Percentiles rank a stretch among this genome's conserved stretches.
Conservation (phyloP, 495 filamentous ascomycete genomes). For the Aspergillus panamensis region DNA sequence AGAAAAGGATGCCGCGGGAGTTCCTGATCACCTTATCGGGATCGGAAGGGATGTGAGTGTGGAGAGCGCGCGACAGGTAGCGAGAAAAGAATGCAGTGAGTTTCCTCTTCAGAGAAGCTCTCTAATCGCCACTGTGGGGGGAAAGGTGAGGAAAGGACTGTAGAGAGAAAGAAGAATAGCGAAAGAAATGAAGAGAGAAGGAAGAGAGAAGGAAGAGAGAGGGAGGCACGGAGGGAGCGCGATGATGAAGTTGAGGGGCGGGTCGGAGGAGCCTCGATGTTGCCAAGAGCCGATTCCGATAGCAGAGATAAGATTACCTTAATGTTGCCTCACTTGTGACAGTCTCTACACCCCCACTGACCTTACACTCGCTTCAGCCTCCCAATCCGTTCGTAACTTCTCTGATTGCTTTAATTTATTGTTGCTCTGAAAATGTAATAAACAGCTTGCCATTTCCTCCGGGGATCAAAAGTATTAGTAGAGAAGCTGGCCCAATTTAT, state of each 20-base stretch:
- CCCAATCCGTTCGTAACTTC: background rate
- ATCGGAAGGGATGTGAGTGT: slow-evolving; percentile 15
- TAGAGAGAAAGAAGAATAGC: slow-evolving; percentile 3
- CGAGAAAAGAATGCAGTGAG: slow-evolving; percentile 5
- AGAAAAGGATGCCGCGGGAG: background rate
- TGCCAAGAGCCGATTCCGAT: slow-evolving; percentile 17
- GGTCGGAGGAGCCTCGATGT: background rate
- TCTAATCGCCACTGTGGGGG: background rate
- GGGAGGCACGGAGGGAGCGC: no score
- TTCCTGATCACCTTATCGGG: background rate
- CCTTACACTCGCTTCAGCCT: background rate
- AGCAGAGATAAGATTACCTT: slow-evolving; percentile 3
- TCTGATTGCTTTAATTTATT: no score
- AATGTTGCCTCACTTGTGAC: background rate
- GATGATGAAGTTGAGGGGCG: background rate
- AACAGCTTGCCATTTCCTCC: slow-evolving; percentile 12
- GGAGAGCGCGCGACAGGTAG: background rate
- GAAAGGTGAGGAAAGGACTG: slow-evolving; percentile 2
- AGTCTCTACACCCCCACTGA: background rate
- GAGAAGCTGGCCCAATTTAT: slow-evolving; percentile 13
- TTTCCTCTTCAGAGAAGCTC: background rate
- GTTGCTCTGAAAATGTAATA: background rate
- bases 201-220: background rate
- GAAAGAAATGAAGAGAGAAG: background rate
- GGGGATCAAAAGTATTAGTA: slow-evolving; percentile 16